Conservation (phyloP, 2,329 filamentous ascomycete species). For the Venturia nashicola region DNA sequence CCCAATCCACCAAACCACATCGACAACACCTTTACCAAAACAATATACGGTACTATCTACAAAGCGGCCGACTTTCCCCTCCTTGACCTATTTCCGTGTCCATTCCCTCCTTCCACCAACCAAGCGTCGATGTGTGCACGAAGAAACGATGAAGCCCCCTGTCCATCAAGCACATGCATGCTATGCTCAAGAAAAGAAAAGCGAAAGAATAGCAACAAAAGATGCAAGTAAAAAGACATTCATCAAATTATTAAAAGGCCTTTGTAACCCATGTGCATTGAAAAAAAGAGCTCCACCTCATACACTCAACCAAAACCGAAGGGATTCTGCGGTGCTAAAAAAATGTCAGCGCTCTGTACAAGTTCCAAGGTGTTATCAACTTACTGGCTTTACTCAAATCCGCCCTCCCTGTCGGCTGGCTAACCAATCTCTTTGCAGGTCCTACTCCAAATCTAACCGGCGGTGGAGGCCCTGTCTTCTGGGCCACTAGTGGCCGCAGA, state of each 20-base stretch:
- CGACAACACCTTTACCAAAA: background rate
- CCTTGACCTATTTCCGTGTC: no score
- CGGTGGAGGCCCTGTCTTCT: constrained; percentile 77
- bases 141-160: background rate
- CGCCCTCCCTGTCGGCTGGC: constrained; percentile 83
- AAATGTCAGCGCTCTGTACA: constrained; percentile 9
- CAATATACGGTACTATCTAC: background rate
- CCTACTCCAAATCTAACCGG: constrained; percentile 79
- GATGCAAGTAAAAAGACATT: background rate
- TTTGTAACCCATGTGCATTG: background rate
- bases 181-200: background rate
- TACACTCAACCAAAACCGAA: constrained; percentile 46
- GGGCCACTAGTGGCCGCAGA: constrained; percentile 55
- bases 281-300: background rate
- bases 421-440: constrained; percentile 59
- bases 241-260: background rate
- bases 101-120: background rate
- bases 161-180: background rate
- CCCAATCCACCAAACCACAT: background rate
- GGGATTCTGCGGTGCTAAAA: constrained; percentile 52
- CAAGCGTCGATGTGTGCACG: background rate
- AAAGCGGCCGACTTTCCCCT: background rate
- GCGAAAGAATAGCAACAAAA: background rate
- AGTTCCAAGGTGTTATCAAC: constrained; percentile 29
- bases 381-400: constrained; percentile 93